These are phyloP conservation scores for Acanthamoeba culbertsoni DNA, from an alignment of 208 protist species.

Conservation along the genomic window DNA sequence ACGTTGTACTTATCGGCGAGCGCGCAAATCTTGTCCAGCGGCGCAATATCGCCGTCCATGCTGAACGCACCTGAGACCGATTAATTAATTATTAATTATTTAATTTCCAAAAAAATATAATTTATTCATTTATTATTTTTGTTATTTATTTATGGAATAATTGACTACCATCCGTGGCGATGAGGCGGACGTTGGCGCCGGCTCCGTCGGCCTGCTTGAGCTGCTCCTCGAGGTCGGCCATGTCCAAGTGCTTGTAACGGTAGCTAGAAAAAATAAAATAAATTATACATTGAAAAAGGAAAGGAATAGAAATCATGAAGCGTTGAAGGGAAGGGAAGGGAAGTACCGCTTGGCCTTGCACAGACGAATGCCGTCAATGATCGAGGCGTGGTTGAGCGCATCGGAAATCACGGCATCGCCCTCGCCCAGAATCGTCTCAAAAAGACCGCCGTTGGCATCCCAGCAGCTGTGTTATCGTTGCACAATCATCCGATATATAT, in stretches of 20 bases:
- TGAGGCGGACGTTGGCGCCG: constrained; percentile 81
- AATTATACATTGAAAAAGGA: no score
- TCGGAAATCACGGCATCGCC: constrained; percentile 87
- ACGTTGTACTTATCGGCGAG: constrained; percentile 85
- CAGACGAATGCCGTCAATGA: constrained; percentile 90
- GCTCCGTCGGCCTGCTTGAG: constrained; percentile 77
- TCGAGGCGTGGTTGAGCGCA: constrained; percentile 89
- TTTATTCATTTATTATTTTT: no score
- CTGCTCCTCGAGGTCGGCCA: constrained; percentile 84
- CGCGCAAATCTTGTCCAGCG: constrained; percentile 84
- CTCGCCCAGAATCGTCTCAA: constrained; percentile 84
- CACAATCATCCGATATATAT: not conserved
- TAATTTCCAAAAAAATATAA: no score
- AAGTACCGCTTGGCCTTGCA: constrained; percentile 82
- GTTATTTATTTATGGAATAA: no score
- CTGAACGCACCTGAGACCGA: constrained; percentile 67
- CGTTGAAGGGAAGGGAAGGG: not conserved
- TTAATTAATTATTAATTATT: no score
- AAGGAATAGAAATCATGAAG: not conserved
- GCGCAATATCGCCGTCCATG: constrained; percentile 90
- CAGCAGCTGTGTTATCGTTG: constrained; percentile 78
- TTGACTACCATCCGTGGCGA: constrained; percentile 87
- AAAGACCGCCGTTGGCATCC: constrained; percentile 90
- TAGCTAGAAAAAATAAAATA: not conserved
- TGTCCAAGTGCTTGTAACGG: constrained; percentile 84